Evolutionary conservation across 371 early-diverging fungal genomes (phyloP), one percentile per base, ranked within the genome.

Genomic region (Zychaea mexicana): DNA sequence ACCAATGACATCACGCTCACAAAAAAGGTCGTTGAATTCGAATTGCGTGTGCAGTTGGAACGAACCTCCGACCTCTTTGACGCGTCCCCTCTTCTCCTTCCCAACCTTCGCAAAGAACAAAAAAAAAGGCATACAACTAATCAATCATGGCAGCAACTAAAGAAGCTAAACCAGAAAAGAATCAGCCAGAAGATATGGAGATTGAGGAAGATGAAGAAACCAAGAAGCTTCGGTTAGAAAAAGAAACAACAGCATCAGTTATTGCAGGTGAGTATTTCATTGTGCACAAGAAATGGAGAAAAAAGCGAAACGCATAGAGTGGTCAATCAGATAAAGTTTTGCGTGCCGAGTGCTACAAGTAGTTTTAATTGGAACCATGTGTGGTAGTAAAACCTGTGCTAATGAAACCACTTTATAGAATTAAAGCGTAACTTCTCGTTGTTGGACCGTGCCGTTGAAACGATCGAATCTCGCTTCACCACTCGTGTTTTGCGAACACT

Each of bases 401-500:
- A n/a, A n/a, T n/a, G n/a, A n/a, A n/a, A n/a, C n/a, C n/a, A n/a
- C n/a, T n/a, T 28, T 28, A 32, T 21, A 97, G 97, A 97, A 71
- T 82, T 96, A 61, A 91, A 91, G 71, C 91, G 91, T 62, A 91
- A 91, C 73, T 85, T 94, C 71, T 58, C 69, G 26, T 78, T 96
- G 42, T 74, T 98, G 68, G 93, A 94, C 70, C 84, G 91, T 58
- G 91, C 93, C 38, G 96, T 94, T 2, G 81, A 90, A 19, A 86
- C 91, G 3, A 78, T 92, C 47, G 98, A 98, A 74, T 71, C 91
- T 30, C 90, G 96, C 38, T 97, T 91, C 72, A 90, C 90, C 10
- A 90, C 93, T 15, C 90, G 98, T 58, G 97, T 92, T 7, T 68
- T 97, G 61, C 87, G 98, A 60, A 86, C 90, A 9, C 84, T 92